Evolutionary conservation across 768 basidiomycete species (phyloP).

Genomic region (Chalciporus pseudorubinellus): DNA sequence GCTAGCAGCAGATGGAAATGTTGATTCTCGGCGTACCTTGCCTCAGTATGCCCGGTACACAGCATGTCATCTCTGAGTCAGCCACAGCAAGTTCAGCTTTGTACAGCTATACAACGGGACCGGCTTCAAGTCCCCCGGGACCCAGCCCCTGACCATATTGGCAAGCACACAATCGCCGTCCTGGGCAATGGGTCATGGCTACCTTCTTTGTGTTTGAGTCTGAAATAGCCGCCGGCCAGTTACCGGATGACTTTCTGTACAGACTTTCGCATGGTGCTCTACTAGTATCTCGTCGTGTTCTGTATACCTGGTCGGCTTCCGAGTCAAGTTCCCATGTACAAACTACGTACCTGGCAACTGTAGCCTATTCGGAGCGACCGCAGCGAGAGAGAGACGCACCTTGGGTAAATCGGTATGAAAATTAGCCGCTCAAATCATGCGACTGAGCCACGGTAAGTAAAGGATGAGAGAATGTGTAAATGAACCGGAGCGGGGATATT

Average conservation of each 20-base stretch:
- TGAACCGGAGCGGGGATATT: constrained; percentile 4
- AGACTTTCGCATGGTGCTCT: not conserved
- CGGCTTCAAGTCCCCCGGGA: no score
- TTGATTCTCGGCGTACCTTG: not conserved
- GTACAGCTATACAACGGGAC: constrained; percentile 15
- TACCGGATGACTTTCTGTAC: not conserved
- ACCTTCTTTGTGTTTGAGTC: not conserved
- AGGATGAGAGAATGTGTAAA: constrained; percentile 1
- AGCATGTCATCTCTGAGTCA: constrained; percentile 6
- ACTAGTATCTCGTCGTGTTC: not conserved
- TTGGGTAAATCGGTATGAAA: constrained; percentile 1
- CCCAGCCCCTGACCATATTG: no score
- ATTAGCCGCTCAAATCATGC: not conserved
- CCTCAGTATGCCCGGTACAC: constrained; percentile 3
- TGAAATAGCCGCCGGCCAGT: not conserved
- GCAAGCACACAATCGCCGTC: no score
- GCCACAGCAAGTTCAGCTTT: constrained; percentile 17
- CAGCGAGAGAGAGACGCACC: not conserved
- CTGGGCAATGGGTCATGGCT: no score
- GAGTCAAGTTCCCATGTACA: not conserved
- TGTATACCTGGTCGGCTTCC: no score
- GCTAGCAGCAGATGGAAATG: no score
- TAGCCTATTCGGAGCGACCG: not conserved
- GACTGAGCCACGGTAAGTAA: no score
- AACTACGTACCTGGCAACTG: not conserved